Conservation (phyloP, 768 basidiomycete genomes). For the Rhodotorula graminis region DNA sequence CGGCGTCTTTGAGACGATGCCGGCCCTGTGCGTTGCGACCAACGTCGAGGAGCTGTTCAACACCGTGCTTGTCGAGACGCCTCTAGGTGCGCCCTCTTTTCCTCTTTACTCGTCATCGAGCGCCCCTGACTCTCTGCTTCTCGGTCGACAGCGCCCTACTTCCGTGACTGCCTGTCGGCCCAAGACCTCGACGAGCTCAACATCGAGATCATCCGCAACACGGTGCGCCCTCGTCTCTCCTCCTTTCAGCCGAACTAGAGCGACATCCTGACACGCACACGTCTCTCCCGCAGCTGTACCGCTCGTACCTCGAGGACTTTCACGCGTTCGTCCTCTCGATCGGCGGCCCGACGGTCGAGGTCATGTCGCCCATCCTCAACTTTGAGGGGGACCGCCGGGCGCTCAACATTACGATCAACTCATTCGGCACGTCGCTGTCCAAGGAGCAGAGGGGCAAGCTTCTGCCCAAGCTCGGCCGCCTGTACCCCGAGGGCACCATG, state of each 20-base stretch:
- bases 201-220: constrained; percentile 99
- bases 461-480: constrained; percentile 86
- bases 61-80: constrained; percentile 93
- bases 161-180: constrained; percentile 89
- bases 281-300: constrained; percentile 61
- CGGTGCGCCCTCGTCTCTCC: constrained; percentile 45
- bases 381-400: constrained; percentile 97
- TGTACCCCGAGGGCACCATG: constrained; percentile 95
- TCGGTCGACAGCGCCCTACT: constrained; percentile 70
- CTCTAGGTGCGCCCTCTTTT: constrained; percentile 65
- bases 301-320: constrained; percentile 97
- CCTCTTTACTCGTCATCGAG: background rate
- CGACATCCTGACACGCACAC: background rate
- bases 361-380: constrained; percentile 84
- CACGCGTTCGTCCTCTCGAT: constrained; percentile 72
- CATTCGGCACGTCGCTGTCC: constrained; percentile 86
- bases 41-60: constrained; percentile 98
- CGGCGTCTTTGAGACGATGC: constrained; percentile 97
- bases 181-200: constrained; percentile 96
- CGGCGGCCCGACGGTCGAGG: constrained; percentile 77
- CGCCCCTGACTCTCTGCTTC: background rate
- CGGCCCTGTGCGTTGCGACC: constrained; percentile 95
- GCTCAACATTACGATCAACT: constrained; percentile 99
- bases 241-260: background rate
- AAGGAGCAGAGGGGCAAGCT: constrained; percentile 93